Percentiles rank a stretch among this genome's conserved stretches.
Evolutionary conservation across 176 grass and related monocot genomes (phyloP).

Genomic region (Aechmea fasciata): DNA sequence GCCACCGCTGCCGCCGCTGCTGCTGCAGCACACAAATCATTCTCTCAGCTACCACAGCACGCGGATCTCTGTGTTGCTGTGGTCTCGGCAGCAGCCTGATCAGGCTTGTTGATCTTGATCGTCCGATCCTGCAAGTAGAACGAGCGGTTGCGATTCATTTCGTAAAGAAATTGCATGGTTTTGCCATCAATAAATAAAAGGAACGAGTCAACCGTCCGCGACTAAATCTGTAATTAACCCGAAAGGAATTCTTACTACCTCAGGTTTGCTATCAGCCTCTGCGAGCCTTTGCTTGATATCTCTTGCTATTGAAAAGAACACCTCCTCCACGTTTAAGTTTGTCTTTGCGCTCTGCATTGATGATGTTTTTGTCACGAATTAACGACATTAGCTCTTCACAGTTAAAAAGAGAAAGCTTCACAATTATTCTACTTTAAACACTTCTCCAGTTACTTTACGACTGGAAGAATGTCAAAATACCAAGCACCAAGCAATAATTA

Average conservation of each 20-base stretch:
- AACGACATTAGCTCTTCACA: not conserved
- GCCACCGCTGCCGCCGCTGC: not conserved
- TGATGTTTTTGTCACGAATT: not conserved
- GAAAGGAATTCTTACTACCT: constrained; percentile 33
- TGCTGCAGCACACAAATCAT: not conserved
- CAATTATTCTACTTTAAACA: no score
- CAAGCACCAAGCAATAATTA: no score
- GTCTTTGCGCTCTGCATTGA: constrained; percentile 77
- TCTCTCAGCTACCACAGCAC: constrained; percentile 68
- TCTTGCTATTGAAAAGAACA: constrained; percentile 87
- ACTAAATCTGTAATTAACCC: no score
- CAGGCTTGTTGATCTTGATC: constrained; percentile 78
- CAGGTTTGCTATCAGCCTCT: constrained; percentile 71
- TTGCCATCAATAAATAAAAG: not conserved
- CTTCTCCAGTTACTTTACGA: no score
- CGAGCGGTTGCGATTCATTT: constrained; percentile 10
- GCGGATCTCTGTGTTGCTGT: constrained; percentile 40
- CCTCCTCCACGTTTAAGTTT: constrained; percentile 91
- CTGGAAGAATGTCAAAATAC: no score
- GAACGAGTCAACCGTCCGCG: no score
- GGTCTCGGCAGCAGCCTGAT: constrained; percentile 27
- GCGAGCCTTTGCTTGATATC: constrained; percentile 87
- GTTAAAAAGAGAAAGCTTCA: not conserved
- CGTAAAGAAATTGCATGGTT: not conserved
- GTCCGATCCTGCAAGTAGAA: constrained; percentile 54